Conservation (phyloP, 179 eudicot genomes). For the Sideroxylon spinosum region DNA sequence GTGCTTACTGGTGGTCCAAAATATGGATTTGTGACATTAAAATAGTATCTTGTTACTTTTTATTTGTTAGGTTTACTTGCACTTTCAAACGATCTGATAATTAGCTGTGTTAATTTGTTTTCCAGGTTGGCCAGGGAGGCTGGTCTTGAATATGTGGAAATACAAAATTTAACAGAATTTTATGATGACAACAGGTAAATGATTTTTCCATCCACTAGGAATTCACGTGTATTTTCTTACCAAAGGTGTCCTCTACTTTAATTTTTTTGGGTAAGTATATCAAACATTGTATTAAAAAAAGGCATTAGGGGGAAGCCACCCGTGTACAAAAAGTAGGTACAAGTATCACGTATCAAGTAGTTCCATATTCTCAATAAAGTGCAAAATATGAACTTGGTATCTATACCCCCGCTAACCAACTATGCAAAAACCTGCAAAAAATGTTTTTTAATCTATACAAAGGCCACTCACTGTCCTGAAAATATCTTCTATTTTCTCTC, state of each 20-base stretch:
- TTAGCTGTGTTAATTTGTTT: slow-evolving; percentile 8
- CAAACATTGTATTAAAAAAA: too few relatives aligned
- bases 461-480: too few relatives aligned
- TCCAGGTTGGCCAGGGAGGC: slow-evolving; percentile 93
- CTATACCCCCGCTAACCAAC: too few relatives aligned
- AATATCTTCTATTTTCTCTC: too few relatives aligned
- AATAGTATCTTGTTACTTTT: neutral
- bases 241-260: neutral
- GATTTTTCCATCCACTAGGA: slow-evolving; percentile 1
- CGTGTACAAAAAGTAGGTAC: too few relatives aligned
- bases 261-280: neutral
- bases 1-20: neutral
- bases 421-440: too few relatives aligned
- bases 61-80: neutral
- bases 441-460: too few relatives aligned
- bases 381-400: too few relatives aligned
- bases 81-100: neutral
- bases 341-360: too few relatives aligned
- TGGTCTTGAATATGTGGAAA: slow-evolving; percentile 93
- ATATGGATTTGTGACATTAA: too few relatives aligned
- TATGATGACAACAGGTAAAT: slow-evolving; percentile 87
- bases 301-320: too few relatives aligned
- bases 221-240: neutral
- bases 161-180: slow-evolving; percentile 85
- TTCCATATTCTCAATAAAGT: too few relatives aligned